phyloP scores from a whole-genome alignment of 2,329 filamentous ascomycete species.

The Macrophomina pseudophaseolina region DNA sequence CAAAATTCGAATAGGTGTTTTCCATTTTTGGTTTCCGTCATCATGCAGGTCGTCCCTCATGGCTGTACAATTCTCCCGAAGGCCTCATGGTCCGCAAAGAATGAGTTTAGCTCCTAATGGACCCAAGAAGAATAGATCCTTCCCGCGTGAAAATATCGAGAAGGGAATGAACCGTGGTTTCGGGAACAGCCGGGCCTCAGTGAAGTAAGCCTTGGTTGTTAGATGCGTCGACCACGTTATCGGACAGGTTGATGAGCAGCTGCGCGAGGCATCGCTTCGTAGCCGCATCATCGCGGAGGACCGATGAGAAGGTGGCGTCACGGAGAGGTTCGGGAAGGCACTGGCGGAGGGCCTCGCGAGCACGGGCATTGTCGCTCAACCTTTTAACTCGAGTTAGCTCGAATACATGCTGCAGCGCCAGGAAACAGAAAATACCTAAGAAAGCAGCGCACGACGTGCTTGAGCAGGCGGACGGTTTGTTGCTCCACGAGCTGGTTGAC shows the following conservation, averaged over 20 bases:
- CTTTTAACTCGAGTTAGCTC: conserved; percentile 51
- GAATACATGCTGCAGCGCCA: neutral
- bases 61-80: conserved; percentile 17
- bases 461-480: conserved; percentile 91
- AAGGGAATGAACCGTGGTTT: neutral
- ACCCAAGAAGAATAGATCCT: neutral
- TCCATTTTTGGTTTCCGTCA: conserved; percentile 3
- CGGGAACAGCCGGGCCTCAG: conserved; percentile 1
- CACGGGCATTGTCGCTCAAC: conserved; percentile 93
- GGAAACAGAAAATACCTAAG: conserved; percentile 69
- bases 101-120: neutral
- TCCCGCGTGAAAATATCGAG: neutral
- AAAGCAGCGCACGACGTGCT: conserved; percentile 98
- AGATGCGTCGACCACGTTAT: conserved; percentile 70
- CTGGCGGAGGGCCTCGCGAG: conserved; percentile 91
- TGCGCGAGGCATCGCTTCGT: conserved; percentile 98
- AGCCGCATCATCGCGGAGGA: conserved; percentile 93
- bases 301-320: conserved; percentile 95
- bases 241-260: conserved; percentile 92
- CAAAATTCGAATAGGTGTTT: neutral
- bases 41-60: conserved; percentile 20
- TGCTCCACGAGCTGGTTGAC: conserved; percentile 96
- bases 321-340: conserved; percentile 98
- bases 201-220: conserved; percentile 46
- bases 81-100: conserved; percentile 10